phyloP scores from a whole-genome alignment of 768 basidiomycete genomes.

The Sarcodon sp. region DNA sequence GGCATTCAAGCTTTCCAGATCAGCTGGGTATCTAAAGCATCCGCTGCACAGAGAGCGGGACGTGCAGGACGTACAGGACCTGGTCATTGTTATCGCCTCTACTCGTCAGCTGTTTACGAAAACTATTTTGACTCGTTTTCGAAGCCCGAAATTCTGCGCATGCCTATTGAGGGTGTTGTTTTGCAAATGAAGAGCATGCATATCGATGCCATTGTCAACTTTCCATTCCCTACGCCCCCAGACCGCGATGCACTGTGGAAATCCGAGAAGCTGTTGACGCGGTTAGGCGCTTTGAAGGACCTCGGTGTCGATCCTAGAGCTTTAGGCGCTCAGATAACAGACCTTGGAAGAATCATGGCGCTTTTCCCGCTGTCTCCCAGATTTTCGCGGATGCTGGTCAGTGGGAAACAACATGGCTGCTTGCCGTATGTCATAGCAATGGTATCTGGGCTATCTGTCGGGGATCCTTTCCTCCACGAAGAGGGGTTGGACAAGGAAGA shows the following conservation, averaged over 20 bases:
- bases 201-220: constrained; percentile 91
- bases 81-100: constrained; percentile 95
- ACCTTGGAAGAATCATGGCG: constrained; percentile 86
- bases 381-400: constrained; percentile 92
- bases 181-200: constrained; percentile 99
- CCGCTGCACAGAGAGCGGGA: constrained; percentile 87
- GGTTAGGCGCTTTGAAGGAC: constrained; percentile 67
- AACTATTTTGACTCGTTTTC: constrained; percentile 84
- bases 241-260: constrained; percentile 61
- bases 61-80: constrained; percentile 97
- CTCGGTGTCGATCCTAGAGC: constrained; percentile 3
- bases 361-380: constrained; percentile 89
- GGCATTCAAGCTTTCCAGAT: constrained; percentile 91
- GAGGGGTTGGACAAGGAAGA: constrained; percentile 38
- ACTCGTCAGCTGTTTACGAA: constrained; percentile 91
- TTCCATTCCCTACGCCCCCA: constrained; percentile 96
- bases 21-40: constrained; percentile 91
- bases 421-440: constrained; percentile 86
- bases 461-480: constrained; percentile 90
- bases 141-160: constrained; percentile 85
- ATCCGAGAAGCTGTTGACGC: constrained; percentile 69
- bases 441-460: constrained; percentile 85
- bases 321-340: constrained; percentile 60
- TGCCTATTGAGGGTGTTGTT: constrained; percentile 94
- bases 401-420: constrained; percentile 76